These are phyloP conservation scores for Schoenoplectus triqueter DNA, from an alignment of 202 grass and related monocot genomes.

Conservation along the genomic window DNA sequence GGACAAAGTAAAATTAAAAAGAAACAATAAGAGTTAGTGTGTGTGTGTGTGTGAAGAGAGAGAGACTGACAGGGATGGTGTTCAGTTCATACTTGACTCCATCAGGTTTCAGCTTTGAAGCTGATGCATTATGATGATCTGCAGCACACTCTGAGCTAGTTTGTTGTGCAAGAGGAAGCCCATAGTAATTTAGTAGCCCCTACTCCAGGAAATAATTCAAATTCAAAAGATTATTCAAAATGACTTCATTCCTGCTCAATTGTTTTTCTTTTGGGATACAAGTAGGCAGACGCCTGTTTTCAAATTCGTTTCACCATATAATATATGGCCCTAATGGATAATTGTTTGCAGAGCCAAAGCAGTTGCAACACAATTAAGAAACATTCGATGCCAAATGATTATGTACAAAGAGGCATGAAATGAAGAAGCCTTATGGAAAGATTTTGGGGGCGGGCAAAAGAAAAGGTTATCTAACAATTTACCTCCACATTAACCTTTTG, in stretches of 20 bases:
- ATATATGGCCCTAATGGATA: not conserved
- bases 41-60: not conserved
- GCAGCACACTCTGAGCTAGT: conserved; percentile 19
- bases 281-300: not conserved
- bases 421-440: not conserved
- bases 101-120: conserved; percentile 49
- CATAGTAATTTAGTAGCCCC: conserved; percentile 81
- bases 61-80: conserved; percentile 71
- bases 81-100: conserved; percentile 83
- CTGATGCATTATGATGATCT: not conserved
- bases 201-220: conserved; percentile 38
- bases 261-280: not conserved
- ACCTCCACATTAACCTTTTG: conserved; percentile 93
- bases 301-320: not conserved
- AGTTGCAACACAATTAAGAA: not conserved
- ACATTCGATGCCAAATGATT: not conserved
- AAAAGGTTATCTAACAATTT: not conserved
- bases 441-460: no score
- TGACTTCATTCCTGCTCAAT: not conserved
- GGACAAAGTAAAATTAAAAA: not conserved
- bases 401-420: not conserved
- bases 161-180: conserved; percentile 60
- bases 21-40: not conserved
- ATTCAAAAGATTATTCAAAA: not conserved
- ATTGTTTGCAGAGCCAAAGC: not conserved